Evolutionary conservation across 805 yeast species (phyloP), one percentile per base, ranked within the genome.

Genomic region (Pichia membranifaciens): DNA sequence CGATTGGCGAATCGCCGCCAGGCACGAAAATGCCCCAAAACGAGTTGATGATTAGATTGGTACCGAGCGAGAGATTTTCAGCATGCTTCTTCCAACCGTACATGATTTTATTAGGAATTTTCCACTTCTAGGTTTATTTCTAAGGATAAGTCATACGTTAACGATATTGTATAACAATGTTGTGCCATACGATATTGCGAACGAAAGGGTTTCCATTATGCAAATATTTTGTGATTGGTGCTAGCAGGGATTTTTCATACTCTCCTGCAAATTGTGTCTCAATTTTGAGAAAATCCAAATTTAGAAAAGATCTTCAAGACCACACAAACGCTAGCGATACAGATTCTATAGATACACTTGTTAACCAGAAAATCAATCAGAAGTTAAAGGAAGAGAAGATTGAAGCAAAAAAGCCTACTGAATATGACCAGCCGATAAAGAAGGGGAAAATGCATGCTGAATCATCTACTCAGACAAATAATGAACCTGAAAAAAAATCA

Each of bases 241-340:
- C 17, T 34, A 22, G 17, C 8, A 28, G 35, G 32, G 29, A n/a
- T 38, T 44, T 44, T 29, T 25, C 32, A 5, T 9, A 28, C 15
- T 6, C 41, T 4, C 16, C 13, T 10, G 9, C 12, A 12, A 22
- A 31, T 20, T 31, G 45, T 25, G 52, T 10, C 29, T 25, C 48
- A 2, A 41, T 43, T 12, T 37, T 49, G 2, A 44, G 48, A 36
- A 50, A 49, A 36, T 54, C 57, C 18, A 50, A 51, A 40, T 54
- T 54, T 23, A 54, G 50, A 16, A 36, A 28, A 33, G 41, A 25
- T 15, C 4, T 5, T 15, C 25, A 8, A 21, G 6, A 18, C 6
- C 32, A 22, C 22, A 8, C 2, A 10, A 15, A 34, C 13, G 37
- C n/a, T 16, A 37, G 15, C 4, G n/a, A 38, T 5, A 43, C 23